Base-by-base conservation (phyloP, 768 basidiomycete genomes). In the Trichaptum fuscoviolaceum region DNA sequence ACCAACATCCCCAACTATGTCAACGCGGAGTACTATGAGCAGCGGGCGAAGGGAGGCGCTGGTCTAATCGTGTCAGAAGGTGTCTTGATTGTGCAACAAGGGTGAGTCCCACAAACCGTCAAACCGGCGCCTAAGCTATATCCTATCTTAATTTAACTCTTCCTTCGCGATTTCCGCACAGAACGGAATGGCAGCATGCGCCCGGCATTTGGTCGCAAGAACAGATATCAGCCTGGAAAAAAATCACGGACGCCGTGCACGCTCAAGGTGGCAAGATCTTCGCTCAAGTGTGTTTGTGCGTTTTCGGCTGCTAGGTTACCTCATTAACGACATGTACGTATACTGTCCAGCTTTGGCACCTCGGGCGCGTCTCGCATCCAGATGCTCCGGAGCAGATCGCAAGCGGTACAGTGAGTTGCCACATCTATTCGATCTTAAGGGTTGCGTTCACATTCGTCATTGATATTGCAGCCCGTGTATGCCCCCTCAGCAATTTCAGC, bases 201-300 rank as follows among this genome's bases (percentile, higher is more conserved):
- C 82, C 82, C 17, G 83, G 83, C 5, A 79, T 84, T 27, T 84
- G 82, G 82, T 80, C 72, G 66, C 68, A 75, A 10, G 78, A 80
- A 35, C 82, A 84, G 66, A 74, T 81, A 10, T 68, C 69, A 20
- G 82, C 72, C 3, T 85, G 83, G 83, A 82, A 78, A 67, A 78
- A 76, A 61, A 74, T 86, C 62, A 80, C 77, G 0, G 81, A 82
- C 62, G 78, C 77, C 1, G 82, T 87, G 8, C 84, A 86, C 69
- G 70, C 72, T 8, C 80, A 78, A 42, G 82, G 81, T 8, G 77
- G 79, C 7, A 68, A 75, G 26, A 82, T 85, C 23, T 83, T 82
- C 60, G 71, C 74, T 59, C 85, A 87, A 77, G 77, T 79, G 58
- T 18, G 74, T 68, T 35, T 23, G n/a, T 23, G 35, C 62, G n/a